Evolutionary conservation across 495 filamentous ascomycete species (phyloP).

Genomic region (Penicillium diatomitis): DNA sequence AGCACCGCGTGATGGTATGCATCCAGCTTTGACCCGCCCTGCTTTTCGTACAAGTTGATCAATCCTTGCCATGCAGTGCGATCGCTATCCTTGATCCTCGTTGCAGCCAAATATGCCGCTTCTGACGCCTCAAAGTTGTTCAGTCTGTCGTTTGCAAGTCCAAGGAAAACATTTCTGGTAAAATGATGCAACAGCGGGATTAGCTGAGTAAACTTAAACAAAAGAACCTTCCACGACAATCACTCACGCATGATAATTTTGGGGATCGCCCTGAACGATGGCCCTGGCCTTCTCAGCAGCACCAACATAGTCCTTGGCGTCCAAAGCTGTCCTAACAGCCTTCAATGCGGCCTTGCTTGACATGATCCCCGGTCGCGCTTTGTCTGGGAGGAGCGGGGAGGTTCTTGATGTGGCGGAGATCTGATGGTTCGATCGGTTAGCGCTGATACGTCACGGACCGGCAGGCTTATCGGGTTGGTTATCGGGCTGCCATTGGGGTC

Average conservation of each 20-base stretch:
- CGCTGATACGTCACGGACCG: slow-evolving; percentile 17
- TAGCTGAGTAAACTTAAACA: slow-evolving; percentile 2
- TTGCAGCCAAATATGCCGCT: slow-evolving; percentile 63
- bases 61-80: slow-evolving; percentile 82
- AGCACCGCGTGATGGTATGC: slow-evolving; percentile 64
- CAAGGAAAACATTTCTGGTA: slow-evolving; percentile 67
- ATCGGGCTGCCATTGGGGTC: slow-evolving; percentile 4
- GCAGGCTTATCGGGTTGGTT: slow-evolving; percentile 8
- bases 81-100: slow-evolving; percentile 51
- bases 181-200: slow-evolving; percentile 3
- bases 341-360: slow-evolving; percentile 74
- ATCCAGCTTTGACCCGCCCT: slow-evolving; percentile 56
- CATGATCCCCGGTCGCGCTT: slow-evolving; percentile 23
- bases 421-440: slow-evolving; percentile 7
- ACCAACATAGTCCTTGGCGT: slow-evolving; percentile 68
- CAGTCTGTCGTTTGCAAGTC: slow-evolving; percentile 69
- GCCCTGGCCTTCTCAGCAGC: slow-evolving; percentile 58
- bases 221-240: neutral
- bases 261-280: slow-evolving; percentile 59
- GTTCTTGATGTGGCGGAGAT: slow-evolving; percentile 13
- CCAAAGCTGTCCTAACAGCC: slow-evolving; percentile 68
- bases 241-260: slow-evolving; percentile 73
- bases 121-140: slow-evolving; percentile 62
- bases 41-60: slow-evolving; percentile 75
- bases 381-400: slow-evolving; percentile 12